Evolutionary conservation across 768 basidiomycete species (phyloP), one percentile per base, ranked within the genome.

Genomic region (Tulasnella sp.): DNA sequence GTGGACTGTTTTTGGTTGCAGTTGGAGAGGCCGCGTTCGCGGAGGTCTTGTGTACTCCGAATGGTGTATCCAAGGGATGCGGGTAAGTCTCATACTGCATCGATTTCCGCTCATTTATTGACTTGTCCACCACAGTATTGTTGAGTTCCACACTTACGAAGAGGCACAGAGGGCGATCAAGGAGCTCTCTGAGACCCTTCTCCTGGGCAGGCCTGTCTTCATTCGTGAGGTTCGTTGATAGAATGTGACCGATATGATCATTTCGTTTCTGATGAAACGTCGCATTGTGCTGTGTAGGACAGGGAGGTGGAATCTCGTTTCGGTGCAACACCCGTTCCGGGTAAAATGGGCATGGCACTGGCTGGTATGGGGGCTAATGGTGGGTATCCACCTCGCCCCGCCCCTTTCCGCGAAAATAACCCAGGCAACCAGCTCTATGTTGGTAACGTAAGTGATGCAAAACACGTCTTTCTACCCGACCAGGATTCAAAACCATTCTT

Each of bases 21-120:
- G 94, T 91, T 83, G 94, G 94, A 80, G 92, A 93, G 79, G 93
- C 97, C 70, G 85, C 94, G 73, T 99, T 99, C 83, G 89, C 94
- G 81, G 94, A 99, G 84, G 92, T 99, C 66, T 83, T 99, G 68
- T 78, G 92, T 66, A 96, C 96, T 4, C 94, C 94, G 15, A 93
- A 88, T 21, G 94, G 94, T 29, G 82, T 94, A 56, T 97, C 93
- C 24, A 99, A 99, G 72, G 94, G 94, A 70, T 99, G 94, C 84
- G 94, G 94, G 96, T 97, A 68, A 73, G 93, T 80, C 5, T 27
- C 34, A 7, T 27, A n/a, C n/a, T 21, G 17, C n/a, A 9, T 29
- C 45, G 15, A 49, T 38, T 61, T 42, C 34, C 44, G 10, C 44
- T 42, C 1, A 30, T 27, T 21, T n/a, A 10, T n/a, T 59, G 59